These are phyloP conservation scores for Whalleya microplaca DNA, from an alignment of 2,329 filamentous ascomycete genomes.

Conservation along the genomic window DNA sequence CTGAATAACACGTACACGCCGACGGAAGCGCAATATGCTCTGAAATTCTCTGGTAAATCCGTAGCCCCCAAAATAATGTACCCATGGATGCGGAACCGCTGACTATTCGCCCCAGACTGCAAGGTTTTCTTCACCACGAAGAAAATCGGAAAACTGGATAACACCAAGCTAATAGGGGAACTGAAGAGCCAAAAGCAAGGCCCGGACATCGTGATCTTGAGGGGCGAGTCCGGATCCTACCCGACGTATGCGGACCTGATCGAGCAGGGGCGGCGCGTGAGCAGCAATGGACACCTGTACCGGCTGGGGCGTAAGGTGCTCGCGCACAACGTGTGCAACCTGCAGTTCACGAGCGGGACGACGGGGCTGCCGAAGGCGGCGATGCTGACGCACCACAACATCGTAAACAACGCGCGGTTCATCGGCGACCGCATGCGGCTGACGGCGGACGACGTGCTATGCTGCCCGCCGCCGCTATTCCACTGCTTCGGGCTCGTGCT, in stretches of 20 bases:
- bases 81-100: background rate
- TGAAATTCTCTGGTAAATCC: constrained; percentile 67
- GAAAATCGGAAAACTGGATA: constrained; percentile 68
- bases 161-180: constrained; percentile 60
- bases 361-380: constrained; percentile 75
- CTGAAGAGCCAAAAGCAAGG: constrained; percentile 50
- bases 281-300: constrained; percentile 52
- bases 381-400: constrained; percentile 71
- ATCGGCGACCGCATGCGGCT: constrained; percentile 77
- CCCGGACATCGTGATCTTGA: constrained; percentile 63
- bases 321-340: constrained; percentile 70
- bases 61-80: background rate
- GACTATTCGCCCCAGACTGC: constrained; percentile 56
- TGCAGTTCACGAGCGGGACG: constrained; percentile 78
- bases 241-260: constrained; percentile 64
- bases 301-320: constrained; percentile 58
- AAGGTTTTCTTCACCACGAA: constrained; percentile 75
- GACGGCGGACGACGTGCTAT: constrained; percentile 68
- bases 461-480: constrained; percentile 83
- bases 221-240: constrained; percentile 58
- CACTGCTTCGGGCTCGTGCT: constrained; percentile 85
- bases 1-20: constrained; percentile 83
- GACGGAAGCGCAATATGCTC: constrained; percentile 70
- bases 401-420: constrained; percentile 70
- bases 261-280: constrained; percentile 51